Percentiles rank a stretch among this genome's conserved stretches.
Evolutionary conservation across 805 yeast genomes (phyloP).

Genomic region (Brettanomyces naardenensis): DNA sequence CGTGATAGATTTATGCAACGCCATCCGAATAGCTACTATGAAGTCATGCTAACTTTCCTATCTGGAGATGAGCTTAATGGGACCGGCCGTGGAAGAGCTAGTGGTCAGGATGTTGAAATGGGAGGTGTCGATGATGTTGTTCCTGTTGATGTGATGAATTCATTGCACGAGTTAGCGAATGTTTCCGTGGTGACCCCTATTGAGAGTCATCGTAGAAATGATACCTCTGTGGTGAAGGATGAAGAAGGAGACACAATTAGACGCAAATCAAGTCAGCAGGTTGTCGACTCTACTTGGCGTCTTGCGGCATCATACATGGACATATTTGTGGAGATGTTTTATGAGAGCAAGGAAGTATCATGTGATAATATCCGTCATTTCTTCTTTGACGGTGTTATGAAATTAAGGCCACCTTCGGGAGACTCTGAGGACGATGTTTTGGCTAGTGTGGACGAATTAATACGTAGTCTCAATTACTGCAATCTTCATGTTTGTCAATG

Average conservation of each 20-base stretch:
- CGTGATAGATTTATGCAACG: slow-evolving; percentile 10
- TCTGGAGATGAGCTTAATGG: slow-evolving; percentile 6
- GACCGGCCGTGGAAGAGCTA: slow-evolving; percentile 1
- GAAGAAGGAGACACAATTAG: not conserved
- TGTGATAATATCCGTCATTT: not conserved
- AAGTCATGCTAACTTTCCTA: slow-evolving; percentile 8
- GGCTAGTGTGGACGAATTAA: slow-evolving; percentile 6
- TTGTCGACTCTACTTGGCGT: slow-evolving; percentile 19
- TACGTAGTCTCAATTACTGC: slow-evolving; percentile 28
- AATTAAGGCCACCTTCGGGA: slow-evolving; percentile 5
- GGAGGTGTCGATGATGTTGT: slow-evolving; percentile 17
- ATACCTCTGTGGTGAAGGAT: not conserved
- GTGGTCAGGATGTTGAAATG: slow-evolving; percentile 12
- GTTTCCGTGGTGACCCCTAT: slow-evolving; percentile 10
- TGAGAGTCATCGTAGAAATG: not conserved
- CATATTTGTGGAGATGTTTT: slow-evolving; percentile 15
- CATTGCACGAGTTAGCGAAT: slow-evolving; percentile 17
- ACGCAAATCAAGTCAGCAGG: slow-evolving; percentile 6
- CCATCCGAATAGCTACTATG: slow-evolving; percentile 13
- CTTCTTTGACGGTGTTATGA: slow-evolving; percentile 5
- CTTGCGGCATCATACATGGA: slow-evolving; percentile 12
- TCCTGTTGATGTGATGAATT: slow-evolving; percentile 17
- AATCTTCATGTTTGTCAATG: slow-evolving; percentile 36
- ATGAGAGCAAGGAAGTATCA: slow-evolving; percentile 5
- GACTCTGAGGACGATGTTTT: not conserved